Conservation (phyloP, 345 rosid species). For the Gossypium bickii region DNA sequence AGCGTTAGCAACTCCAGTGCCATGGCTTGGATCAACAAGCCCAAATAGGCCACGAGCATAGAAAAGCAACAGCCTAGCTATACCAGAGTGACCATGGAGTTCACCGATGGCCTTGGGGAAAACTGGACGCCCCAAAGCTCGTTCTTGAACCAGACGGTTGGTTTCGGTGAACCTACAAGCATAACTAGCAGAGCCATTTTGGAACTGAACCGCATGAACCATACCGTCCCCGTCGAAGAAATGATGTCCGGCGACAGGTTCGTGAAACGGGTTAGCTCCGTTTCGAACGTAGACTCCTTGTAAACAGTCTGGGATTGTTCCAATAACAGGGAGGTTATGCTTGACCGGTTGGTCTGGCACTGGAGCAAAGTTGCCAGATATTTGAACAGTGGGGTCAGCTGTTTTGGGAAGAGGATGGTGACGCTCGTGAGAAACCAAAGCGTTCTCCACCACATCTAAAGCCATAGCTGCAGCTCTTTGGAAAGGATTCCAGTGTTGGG, state of each 20-base stretch:
- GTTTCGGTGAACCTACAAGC: slow-evolving; percentile 81
- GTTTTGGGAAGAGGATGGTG: slow-evolving; percentile 66
- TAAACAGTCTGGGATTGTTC: slow-evolving; percentile 57
- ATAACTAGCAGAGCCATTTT: slow-evolving; percentile 57
- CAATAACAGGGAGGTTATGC: slow-evolving; percentile 51
- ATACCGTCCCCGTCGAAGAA: slow-evolving; percentile 89
- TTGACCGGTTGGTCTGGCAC: slow-evolving; percentile 59
- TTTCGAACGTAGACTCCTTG: slow-evolving; percentile 67
- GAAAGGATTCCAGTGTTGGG: slow-evolving; percentile 44
- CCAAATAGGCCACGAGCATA: slow-evolving; percentile 62
- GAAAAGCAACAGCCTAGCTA: slow-evolving; percentile 68
- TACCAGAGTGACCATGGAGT: slow-evolving; percentile 94
- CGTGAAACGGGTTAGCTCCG: slow-evolving; percentile 87
- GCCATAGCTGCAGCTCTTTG: slow-evolving; percentile 57
- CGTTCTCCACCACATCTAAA: slow-evolving; percentile 50
- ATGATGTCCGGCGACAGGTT: slow-evolving; percentile 83
- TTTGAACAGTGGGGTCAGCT: slow-evolving; percentile 67
- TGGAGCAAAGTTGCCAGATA: slow-evolving; percentile 78
- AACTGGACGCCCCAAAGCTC: slow-evolving; percentile 58
- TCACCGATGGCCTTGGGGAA: slow-evolving; percentile 90
- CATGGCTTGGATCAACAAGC: slow-evolving; percentile 58
- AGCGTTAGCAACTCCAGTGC: slow-evolving; percentile 85
- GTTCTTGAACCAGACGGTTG: slow-evolving; percentile 60
- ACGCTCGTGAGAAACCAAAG: slow-evolving; percentile 52
- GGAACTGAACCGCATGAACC: slow-evolving; percentile 68